A percentile compares a stretch with the other conserved stretches of the same genome.
Evolutionary conservation across 768 basidiomycete species (phyloP).

Genomic region (Dacryopinax primogenitus): DNA sequence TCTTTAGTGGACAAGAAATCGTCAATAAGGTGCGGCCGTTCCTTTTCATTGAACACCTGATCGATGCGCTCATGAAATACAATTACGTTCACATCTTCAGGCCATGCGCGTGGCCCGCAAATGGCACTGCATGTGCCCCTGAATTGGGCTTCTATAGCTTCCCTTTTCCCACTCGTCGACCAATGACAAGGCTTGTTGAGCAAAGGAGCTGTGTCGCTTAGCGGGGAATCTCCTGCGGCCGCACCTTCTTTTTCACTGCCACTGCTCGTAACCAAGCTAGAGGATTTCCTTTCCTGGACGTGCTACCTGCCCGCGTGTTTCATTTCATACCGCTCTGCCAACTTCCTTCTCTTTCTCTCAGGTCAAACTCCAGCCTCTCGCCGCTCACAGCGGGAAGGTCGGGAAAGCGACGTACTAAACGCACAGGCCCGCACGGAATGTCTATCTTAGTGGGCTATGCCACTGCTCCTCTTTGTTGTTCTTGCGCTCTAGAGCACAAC

Average conservation of each 20-base stretch:
- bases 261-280: neutral
- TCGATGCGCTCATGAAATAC: neutral
- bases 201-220: neutral
- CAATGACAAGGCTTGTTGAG: neutral
- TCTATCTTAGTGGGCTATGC: neutral
- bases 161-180: neutral
- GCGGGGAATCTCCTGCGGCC: constrained; percentile 3
- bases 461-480: neutral
- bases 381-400: no score
- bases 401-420: neutral
- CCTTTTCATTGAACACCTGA: neutral
- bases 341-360: neutral
- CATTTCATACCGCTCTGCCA: neutral
- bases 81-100: neutral
- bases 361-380: neutral
- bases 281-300: constrained; percentile 4
- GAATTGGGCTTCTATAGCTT: neutral
- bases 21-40: neutral
- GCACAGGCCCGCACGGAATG: neutral
- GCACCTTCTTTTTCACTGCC: neutral
- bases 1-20: neutral
- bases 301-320: neutral
- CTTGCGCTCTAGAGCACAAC: neutral
- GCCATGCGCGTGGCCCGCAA: neutral
- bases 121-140: neutral